Base-by-base conservation (phyloP, 257 asterid genomes). In the Salvia splendens region DNA sequence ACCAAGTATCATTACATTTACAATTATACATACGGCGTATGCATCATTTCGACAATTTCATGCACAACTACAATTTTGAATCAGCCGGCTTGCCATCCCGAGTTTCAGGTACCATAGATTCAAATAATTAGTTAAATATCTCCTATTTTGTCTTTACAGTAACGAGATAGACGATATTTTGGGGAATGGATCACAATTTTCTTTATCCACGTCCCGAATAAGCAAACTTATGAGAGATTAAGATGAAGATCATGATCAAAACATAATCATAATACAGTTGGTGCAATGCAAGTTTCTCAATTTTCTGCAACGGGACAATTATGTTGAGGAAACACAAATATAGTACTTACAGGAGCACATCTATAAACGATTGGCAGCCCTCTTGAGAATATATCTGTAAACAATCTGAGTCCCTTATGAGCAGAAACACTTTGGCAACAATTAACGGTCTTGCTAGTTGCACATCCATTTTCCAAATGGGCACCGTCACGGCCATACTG, bases 401-500 rank as follows among this genome's bases (percentile, higher is more conserved):
- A 88, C 51, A 90, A 79, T 69, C 84, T 82, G 35, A 64, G 80
- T 41, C 75, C 84, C 56, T 64, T 80, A 11, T 14, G 51, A 7
- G 78, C 57, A 28, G 69, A 58, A 12, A 9, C 64, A 40, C 61
- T 52, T 54, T 33, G 61, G 66, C 43, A n/a, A 33, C 43, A n/a
- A 33, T 38, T 38, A 12, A 30, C 41, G 17, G 62, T 47, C 36
- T 72, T 73, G 48, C 72, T 32, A 51, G 60, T 71, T 42, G 81
- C 60, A 70, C 65, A 68, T 62, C 85, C 84, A 61, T 75, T 85
- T 74, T 82, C 96, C 80, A 94, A 80, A 82, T 94, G 99, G 35
- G 87, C 72, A n/a, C 97, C 99, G 38, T 85, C 95, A 38, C 99
- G 97, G 48, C 99, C 99, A 74, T 94, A 94, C 57, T 77, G 94